phyloP scores from a whole-genome alignment of 1,284 basidiomycete species.

The Moesziomyces globuligerus region DNA sequence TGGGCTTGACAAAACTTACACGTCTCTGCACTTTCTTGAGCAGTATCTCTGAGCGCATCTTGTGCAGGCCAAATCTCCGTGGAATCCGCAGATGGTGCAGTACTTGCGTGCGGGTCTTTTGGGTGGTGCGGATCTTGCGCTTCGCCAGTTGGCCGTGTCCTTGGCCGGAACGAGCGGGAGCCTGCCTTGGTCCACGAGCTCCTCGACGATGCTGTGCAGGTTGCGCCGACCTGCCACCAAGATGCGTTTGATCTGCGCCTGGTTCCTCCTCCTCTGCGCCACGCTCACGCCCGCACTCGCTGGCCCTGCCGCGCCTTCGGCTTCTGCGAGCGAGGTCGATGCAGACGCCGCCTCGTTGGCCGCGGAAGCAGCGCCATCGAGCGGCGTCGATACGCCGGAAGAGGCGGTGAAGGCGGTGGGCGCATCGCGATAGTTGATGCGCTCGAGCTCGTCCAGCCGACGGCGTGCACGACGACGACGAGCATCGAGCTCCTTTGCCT shows the following conservation, averaged over 20 bases:
- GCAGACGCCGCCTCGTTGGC: neutral
- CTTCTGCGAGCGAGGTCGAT: neutral
- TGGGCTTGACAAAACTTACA: conserved; percentile 2
- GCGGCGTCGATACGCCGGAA: conserved; percentile 1
- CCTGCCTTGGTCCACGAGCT: conserved; percentile 35
- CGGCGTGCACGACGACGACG: conserved; percentile 35
- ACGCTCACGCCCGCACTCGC: conserved; percentile 12
- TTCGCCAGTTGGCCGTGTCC: conserved; percentile 22
- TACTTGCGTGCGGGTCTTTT: conserved; percentile 19
- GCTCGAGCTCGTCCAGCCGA: conserved; percentile 38
- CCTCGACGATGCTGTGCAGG: conserved; percentile 32
- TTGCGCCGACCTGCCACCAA: conserved; percentile 22
- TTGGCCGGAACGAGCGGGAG: conserved; percentile 19
- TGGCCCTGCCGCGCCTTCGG: neutral
- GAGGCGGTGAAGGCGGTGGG: conserved; percentile 10
- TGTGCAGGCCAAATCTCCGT: conserved; percentile 37
- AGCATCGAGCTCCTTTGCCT: conserved; percentile 35
- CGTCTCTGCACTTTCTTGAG: conserved; percentile 25
- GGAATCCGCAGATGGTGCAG: conserved; percentile 45
- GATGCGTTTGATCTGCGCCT: conserved; percentile 36
- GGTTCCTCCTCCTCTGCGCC: conserved; percentile 28
- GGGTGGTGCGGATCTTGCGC: conserved; percentile 15
- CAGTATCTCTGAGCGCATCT: conserved; percentile 39
- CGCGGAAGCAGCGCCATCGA: conserved; percentile 1
- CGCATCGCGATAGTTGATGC: conserved; percentile 42